Percentiles rank a stretch among this genome's conserved stretches.
Conservation (phyloP, 495 filamentous ascomycete genomes). For the Penicillium nucicola region DNA sequence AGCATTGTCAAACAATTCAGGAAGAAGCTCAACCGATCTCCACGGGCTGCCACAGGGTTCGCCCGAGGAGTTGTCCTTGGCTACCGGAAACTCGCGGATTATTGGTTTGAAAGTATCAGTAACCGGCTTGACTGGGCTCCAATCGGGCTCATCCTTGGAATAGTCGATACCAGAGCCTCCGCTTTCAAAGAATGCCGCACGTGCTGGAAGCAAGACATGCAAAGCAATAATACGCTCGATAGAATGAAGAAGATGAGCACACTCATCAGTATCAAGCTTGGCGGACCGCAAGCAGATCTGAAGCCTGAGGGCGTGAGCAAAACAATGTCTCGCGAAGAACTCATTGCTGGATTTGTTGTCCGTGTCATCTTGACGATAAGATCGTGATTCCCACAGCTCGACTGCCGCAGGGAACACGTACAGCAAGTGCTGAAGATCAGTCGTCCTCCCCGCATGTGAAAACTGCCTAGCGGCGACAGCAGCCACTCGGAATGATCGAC, state of each 20-base stretch:
- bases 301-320: constrained; percentile 37
- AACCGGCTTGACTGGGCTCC: constrained; percentile 43
- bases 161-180: constrained; percentile 46
- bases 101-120: constrained; percentile 41
- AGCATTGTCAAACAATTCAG: constrained; percentile 43
- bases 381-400: constrained; percentile 46
- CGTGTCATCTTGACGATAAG: constrained; percentile 33
- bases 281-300: constrained; percentile 31
- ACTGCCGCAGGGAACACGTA: constrained; percentile 38
- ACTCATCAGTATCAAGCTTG: constrained; percentile 39
- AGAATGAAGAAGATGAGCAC: constrained; percentile 33
- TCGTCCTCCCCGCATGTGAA: constrained; percentile 30
- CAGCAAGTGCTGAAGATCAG: constrained; percentile 40
- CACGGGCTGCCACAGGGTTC: constrained; percentile 21
- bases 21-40: constrained; percentile 28
- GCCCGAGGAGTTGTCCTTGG: constrained; percentile 4
- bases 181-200: constrained; percentile 48
- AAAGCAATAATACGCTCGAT: constrained; percentile 64
- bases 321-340: constrained; percentile 38
- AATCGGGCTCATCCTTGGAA: constrained; percentile 41
- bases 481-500: constrained; percentile 34
- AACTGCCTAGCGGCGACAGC: constrained; percentile 34
- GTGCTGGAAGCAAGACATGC: constrained; percentile 68
- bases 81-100: constrained; percentile 23
- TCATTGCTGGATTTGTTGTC: constrained; percentile 42